phyloP scores from a whole-genome alignment of 148 eudicot genomes.

The Heliamphora exappendiculata region DNA sequence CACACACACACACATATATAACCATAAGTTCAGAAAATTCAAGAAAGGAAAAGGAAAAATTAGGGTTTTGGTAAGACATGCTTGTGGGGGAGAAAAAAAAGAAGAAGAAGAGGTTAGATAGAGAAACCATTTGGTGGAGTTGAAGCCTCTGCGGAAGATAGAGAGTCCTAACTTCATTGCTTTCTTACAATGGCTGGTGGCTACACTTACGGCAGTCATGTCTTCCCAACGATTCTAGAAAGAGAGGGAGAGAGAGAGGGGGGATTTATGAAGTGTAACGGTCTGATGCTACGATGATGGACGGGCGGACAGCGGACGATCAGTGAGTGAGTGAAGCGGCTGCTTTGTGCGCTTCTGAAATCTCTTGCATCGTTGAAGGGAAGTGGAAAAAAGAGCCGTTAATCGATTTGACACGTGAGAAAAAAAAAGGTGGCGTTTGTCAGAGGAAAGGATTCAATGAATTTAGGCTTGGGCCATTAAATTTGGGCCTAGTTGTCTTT shows the following conservation, averaged over 20 bases:
- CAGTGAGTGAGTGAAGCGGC: not conserved
- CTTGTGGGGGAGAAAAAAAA: not conserved
- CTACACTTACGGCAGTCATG: slow-evolving; percentile 37
- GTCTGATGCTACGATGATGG: not conserved
- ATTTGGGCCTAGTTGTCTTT: not conserved
- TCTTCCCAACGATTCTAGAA: not conserved
- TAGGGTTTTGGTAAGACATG: not conserved
- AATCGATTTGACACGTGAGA: slow-evolving; percentile 2
- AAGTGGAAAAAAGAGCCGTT: slow-evolving; percentile 24
- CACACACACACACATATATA: not conserved
- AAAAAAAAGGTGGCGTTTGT: not conserved
- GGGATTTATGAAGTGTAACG: not conserved
- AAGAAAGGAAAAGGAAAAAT: not conserved
- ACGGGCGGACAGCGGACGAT: not conserved
- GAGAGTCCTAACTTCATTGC: slow-evolving; percentile 41
- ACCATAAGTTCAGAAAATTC: not conserved
- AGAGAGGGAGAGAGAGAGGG: slow-evolving; percentile 9
- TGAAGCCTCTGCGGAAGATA: slow-evolving; percentile 56
- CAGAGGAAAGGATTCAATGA: not conserved
- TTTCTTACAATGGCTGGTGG: slow-evolving; percentile 47
- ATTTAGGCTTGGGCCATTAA: not conserved
- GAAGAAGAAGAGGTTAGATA: too few relatives aligned
- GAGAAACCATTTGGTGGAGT: slow-evolving; percentile 70
- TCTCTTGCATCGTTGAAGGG: not conserved
- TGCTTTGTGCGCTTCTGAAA: not conserved